Evolutionary conservation across 2,329 filamentous ascomycete genomes (phyloP), one percentile per base, ranked within the genome.

Genomic region (Sporothrix brunneoviolacea): DNA sequence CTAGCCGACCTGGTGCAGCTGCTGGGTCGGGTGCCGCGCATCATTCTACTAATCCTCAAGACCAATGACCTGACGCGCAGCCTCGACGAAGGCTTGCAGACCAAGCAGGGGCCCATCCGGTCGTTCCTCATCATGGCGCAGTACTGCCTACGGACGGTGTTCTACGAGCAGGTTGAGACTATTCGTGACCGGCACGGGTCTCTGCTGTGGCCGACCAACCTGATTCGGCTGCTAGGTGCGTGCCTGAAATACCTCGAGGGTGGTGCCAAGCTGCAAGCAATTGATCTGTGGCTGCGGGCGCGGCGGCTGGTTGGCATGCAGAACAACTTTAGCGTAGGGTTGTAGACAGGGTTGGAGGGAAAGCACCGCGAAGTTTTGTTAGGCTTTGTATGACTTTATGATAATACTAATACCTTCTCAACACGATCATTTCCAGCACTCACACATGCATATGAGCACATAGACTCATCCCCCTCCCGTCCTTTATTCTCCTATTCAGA

Each of bases 1-100:
- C 75, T 98, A 33, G 86, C 87, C 54, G 86, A 96, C 60, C 75
- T 98, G 7, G 88, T 98, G 8, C 84, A 91, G 58, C 74, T 98
- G 58, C 79, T 98, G 5, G 88, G 89, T 42, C 82, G 88, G 60
- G 91, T 98, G 7, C 93, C 93, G 1, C 76, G 90, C 39, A 88
- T 98, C 57, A 95, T 98, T 49, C 76, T 98, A 12, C 74, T 98
- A 24, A 97, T 98, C 58, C 76, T 98, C 55, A 98, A 98, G 71
- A 98, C 93, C 3, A 98, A 98, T 65, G 93, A 98, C 68, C 73
- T 98, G 35, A 98, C 93, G 15, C 83, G 93, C 57, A 93, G 86
- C 60, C 77, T 98, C 16, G 93, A 98, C 64, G 93, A 98, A 72
- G 91, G 86, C 62, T 73, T 94, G 33, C 85, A 91, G 50, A 93